A percentile compares a stretch with the other conserved stretches of the same genome.
phyloP scores from a whole-genome alignment of 768 basidiomycete species.

The Tulasnella sp. region DNA sequence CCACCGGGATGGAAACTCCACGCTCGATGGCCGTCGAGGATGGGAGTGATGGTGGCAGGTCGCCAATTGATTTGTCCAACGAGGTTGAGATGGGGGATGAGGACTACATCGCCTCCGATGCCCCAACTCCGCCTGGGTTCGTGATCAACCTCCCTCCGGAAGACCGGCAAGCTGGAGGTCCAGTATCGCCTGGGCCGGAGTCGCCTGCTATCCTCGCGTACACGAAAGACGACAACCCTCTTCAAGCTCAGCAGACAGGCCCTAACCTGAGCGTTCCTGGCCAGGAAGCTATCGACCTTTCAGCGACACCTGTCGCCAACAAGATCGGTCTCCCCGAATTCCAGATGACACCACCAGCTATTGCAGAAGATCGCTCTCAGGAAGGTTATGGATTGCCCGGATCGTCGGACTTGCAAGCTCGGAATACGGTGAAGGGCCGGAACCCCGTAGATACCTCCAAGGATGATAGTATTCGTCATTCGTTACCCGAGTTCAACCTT shows the following conservation, averaged over 20 bases:
- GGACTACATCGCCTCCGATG: slow-evolving; percentile 3
- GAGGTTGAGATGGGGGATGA: not conserved
- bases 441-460: not conserved
- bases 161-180: not conserved
- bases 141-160: slow-evolving; percentile 2
- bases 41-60: slow-evolving; percentile 2
- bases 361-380: not conserved
- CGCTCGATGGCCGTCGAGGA: slow-evolving; percentile 18
- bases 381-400: not conserved
- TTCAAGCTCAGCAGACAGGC: not conserved
- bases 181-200: slow-evolving; percentile 1
- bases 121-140: slow-evolving; percentile 4
- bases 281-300: not conserved
- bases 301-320: slow-evolving; percentile 7
- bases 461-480: not conserved
- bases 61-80: not conserved
- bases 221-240: not conserved
- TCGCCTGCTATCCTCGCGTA: slow-evolving; percentile 12
- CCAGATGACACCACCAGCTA: slow-evolving; percentile 8
- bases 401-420: not conserved
- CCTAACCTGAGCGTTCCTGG: not conserved
- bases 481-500: not conserved
- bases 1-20: slow-evolving; percentile 12
- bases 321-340: slow-evolving; percentile 2
- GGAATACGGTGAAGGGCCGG: not conserved